A percentile compares a stretch with the other conserved stretches of the same genome.
phyloP scores from a whole-genome alignment of 1,284 basidiomycete species.

The Fomitiporia mediterranea region DNA sequence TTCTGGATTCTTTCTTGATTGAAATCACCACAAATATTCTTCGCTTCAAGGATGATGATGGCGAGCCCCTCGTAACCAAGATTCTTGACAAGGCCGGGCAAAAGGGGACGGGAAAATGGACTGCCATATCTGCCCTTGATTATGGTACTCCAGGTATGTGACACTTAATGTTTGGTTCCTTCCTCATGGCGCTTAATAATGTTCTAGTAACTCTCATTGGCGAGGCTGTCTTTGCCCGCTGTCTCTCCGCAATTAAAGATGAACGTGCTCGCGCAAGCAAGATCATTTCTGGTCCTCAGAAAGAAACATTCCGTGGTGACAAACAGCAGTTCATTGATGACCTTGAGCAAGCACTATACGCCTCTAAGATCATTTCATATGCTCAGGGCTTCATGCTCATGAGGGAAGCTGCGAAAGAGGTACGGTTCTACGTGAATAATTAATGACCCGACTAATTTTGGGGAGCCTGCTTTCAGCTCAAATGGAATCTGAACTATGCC shows the following conservation, averaged over 20 bases:
- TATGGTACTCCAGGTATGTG: conserved; percentile 79
- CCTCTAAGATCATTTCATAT: conserved; percentile 99
- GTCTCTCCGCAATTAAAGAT: conserved; percentile 96
- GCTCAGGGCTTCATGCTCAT: conserved; percentile 99
- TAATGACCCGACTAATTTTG: conserved; percentile 20
- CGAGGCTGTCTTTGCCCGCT: conserved; percentile 99
- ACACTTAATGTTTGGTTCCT: conserved; percentile 10
- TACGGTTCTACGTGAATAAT: conserved; percentile 39
- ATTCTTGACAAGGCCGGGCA: conserved; percentile 96
- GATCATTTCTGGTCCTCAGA: conserved; percentile 83
- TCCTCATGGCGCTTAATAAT: background rate
- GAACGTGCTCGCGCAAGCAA: conserved; percentile 95
- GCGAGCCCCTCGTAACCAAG: conserved; percentile 85
- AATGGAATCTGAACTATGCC: conserved; percentile 89
- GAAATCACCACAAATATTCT: conserved; percentile 97
- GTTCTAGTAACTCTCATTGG: conserved; percentile 91
- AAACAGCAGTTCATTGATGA: conserved; percentile 99
- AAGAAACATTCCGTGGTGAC: conserved; percentile 94
- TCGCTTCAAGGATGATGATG: conserved; percentile 95
- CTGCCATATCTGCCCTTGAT: conserved; percentile 96
- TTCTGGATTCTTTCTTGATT: conserved; percentile 99
- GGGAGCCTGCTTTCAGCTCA: conserved; percentile 43
- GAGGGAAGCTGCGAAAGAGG: conserved; percentile 97
- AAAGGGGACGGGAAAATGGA: conserved; percentile 99
- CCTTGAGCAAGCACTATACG: conserved; percentile 98